Conservation (phyloP, 2,329 filamentous ascomycete genomes). For the Aspergillaceae sp. region DNA sequence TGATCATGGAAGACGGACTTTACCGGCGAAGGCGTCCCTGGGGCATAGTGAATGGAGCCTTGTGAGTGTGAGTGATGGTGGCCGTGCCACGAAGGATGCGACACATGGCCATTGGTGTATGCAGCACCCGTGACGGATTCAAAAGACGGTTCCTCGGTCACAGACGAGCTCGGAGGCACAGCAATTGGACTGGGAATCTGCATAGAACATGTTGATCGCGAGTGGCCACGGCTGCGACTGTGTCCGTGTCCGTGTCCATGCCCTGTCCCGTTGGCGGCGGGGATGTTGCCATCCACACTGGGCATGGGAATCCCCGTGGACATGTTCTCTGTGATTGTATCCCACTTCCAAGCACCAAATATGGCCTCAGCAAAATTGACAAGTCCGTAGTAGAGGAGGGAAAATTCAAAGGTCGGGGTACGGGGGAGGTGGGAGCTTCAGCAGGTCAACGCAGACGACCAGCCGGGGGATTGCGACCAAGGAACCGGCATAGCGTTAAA, state of each 20-base stretch:
- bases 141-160: conserved; percentile 11
- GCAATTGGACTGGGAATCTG: conserved; percentile 20
- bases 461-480: conserved; percentile 6
- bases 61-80: conserved; percentile 34
- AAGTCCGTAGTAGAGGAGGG: conserved; percentile 3
- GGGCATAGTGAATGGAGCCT: conserved; percentile 7
- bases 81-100: conserved; percentile 15
- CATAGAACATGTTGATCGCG: conserved; percentile 23
- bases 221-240: conserved; percentile 25
- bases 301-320: conserved; percentile 24
- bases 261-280: conserved; percentile 9
- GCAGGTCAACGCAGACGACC: conserved; percentile 11
- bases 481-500: conserved; percentile 13
- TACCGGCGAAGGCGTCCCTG: background rate
- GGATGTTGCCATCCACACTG: conserved; percentile 20
- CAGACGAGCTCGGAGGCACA: conserved; percentile 12
- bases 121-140: conserved; percentile 9
- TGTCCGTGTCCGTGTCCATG: conserved; percentile 17
- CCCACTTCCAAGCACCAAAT: background rate
- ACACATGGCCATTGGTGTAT: conserved; percentile 19
- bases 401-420: conserved; percentile 5
- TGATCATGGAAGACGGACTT: background rate
- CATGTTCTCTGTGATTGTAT: conserved; percentile 17
- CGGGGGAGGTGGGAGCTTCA: conserved; percentile 7
- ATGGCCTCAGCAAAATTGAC: background rate